Evolutionary conservation across 1,284 basidiomycete species (phyloP), one percentile per base, ranked within the genome.

Genomic region (Ganoderma meredithae): DNA sequence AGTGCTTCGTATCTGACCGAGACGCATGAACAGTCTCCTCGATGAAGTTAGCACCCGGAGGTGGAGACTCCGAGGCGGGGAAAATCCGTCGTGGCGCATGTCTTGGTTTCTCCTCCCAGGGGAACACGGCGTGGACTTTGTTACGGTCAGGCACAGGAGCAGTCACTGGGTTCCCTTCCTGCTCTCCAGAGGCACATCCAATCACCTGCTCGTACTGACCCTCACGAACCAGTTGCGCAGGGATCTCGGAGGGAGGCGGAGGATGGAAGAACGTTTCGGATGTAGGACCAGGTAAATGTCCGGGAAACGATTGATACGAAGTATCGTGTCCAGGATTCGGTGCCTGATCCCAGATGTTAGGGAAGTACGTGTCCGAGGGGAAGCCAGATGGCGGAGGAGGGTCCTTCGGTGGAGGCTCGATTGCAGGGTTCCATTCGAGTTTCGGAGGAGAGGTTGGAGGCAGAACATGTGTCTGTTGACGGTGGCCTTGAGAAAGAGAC

Each of bases 61-160:
- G 86, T 4, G 90, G 88, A 12, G 85, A 82, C 65, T 92, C 90
- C 33, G 87, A 83, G 22, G 80, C 81, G n/a, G 95, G 95, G 78
- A 96, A 96, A 15, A 93, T 88, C 63, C 95, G 88, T 19, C 85
- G 84, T 9, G 94, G 90, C 66, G 84, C 76, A 55, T 85, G 84
- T 59, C 92, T 88, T 3, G 86, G 86, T 67, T 85, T 86, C 66
- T 88, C 86, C 78, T 99, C 97, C 97, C 97, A 99, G 9, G 97
- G 96, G 78, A 99, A 98, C n/a, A 98, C 84, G 31, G 86, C 83
- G 72, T 91, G 90, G 36, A 97, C 87, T 74, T 93, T 93, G 36
- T 80, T 81, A 19, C 83, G 86, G 76, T 97, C 92, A 1, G 96
- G 95, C 65, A 83, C 85, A 10, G 86, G 85, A 19, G 81, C 70